phyloP scores from a whole-genome alignment of 768 basidiomycete species.

The Pulveroboletus sp. region DNA sequence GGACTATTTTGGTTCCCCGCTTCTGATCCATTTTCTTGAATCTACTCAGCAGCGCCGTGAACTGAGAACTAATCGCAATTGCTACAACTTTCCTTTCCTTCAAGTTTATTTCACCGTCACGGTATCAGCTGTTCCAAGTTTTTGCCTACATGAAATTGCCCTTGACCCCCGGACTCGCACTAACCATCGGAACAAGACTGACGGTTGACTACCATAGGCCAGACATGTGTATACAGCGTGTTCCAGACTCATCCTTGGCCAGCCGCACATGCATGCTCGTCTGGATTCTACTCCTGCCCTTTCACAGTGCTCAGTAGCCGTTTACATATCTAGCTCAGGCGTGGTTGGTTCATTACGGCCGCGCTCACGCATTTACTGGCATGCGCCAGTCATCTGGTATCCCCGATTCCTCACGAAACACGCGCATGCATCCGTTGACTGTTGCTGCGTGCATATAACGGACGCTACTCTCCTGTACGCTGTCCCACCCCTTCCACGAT shows the following conservation, averaged over 20 bases:
- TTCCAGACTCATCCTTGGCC: slow-evolving; percentile 13
- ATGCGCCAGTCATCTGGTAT: slow-evolving; percentile 9
- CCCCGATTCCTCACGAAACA: slow-evolving; percentile 13
- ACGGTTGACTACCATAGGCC: background rate
- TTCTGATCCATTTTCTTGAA: slow-evolving; percentile 10
- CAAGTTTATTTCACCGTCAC: background rate
- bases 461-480: slow-evolving; percentile 5
- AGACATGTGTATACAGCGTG: slow-evolving; percentile 14
- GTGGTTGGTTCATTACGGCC: slow-evolving; percentile 4
- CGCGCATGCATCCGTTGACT: slow-evolving; percentile 5
- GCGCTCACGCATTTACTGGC: slow-evolving; percentile 6
- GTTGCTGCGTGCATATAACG: slow-evolving; percentile 22
- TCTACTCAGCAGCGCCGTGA: background rate
- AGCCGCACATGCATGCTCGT: slow-evolving; percentile 11
- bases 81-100: background rate
- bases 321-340: slow-evolving; percentile 5
- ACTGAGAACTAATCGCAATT: background rate
- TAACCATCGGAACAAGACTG: background rate
- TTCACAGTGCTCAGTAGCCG: slow-evolving; percentile 15
- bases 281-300: slow-evolving; percentile 13
- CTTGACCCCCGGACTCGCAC: background rate
- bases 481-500: slow-evolving; percentile 11
- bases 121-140: background rate
- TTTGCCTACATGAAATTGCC: background rate
- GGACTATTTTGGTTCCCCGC: slow-evolving; percentile 2